Evolutionary conservation across 176 grass and related monocot species (phyloP), one percentile per base, ranked within the genome.

Genomic region (Oropetium thomaeum): DNA sequence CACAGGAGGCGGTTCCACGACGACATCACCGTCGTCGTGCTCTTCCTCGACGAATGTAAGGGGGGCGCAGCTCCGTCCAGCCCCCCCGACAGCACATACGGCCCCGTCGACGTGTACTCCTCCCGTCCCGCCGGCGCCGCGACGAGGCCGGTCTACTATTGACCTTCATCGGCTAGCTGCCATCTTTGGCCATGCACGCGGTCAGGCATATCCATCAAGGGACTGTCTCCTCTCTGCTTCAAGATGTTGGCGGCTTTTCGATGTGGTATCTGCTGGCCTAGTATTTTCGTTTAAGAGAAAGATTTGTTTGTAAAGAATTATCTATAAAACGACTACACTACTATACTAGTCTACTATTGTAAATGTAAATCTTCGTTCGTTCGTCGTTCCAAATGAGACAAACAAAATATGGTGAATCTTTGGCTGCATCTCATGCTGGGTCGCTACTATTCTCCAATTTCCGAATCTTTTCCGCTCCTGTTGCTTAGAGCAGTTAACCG

Each of bases 1-100:
- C 53, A 81, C 3, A 64, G 89, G 13, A 14, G 89, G 43, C 81
- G 76, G 25, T 84, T 66, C 69, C 89, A 91, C 65, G 89, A 91
- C 29, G 89, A 91, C 68, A 91, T 91, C 54, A 91, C 89, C 39
- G 81, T 91, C 43, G 75, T 91, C 1, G 89, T 91, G 68, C 74
- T 91, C 20, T 91, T 87, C 69, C 81, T 91, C 53, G 85, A 88
- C 67, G 62, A 20, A 13, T 80, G 73, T 39, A 57, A 69, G 22
- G 69, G 66, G 10, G 49, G 5, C 60, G 58, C 47, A 0, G 58
- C 37, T 1, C 8, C 4, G 48, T 40, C 33, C 31, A 22, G 49
- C 11, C 62, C 37, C 28, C 63, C 80, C 71, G 52, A 79, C 78
- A 82, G 85, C 58, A 92, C 85, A 16, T 60, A 65, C 48, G 62